Evolutionary conservation across 1,284 basidiomycete species (phyloP).

Genomic region (Waitea zeae): DNA sequence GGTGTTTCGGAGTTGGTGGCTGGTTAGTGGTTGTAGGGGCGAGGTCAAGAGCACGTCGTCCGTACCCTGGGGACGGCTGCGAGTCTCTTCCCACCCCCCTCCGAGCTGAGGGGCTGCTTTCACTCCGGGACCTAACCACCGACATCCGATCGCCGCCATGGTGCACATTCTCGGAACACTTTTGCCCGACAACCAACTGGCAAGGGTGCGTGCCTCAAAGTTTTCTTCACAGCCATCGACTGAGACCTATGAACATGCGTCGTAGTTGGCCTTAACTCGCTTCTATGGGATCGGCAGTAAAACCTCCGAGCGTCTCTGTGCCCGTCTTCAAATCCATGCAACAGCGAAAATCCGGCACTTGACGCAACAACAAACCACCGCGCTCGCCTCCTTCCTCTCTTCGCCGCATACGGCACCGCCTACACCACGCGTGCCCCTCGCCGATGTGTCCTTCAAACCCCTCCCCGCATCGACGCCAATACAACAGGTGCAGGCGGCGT

Average conservation of each 20-base stretch:
- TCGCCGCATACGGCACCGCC: conserved; percentile 57
- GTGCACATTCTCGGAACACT: conserved; percentile 67
- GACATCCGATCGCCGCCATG: conserved; percentile 31
- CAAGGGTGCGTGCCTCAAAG: conserved; percentile 29
- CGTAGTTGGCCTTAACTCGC: conserved; percentile 64
- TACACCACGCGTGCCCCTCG: conserved; percentile 45
- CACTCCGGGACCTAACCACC: no score
- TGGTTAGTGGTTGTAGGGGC: conserved; percentile 1
- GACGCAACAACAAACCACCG: conserved; percentile 65
- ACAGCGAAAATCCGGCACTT: conserved; percentile 61
- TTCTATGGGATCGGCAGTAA: conserved; percentile 74
- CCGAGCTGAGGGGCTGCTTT: no score
- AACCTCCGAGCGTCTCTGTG: conserved; percentile 67
- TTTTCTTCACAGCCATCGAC: background rate
- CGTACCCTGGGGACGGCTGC: no score
- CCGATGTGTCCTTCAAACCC: conserved; percentile 29
- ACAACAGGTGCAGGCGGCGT: conserved; percentile 17
- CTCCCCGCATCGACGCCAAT: conserved; percentile 27
- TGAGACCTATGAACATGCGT: background rate
- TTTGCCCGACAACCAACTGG: conserved; percentile 48
- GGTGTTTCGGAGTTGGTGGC: background rate
- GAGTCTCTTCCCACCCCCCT: background rate
- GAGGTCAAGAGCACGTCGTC: conserved; percentile 9
- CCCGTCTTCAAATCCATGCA: conserved; percentile 77
- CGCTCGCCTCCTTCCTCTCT: conserved; percentile 76